Evolutionary conservation across 345 rosid genomes (phyloP), one percentile per base, ranked within the genome.

Genomic region (Conringia planisiliqua): DNA sequence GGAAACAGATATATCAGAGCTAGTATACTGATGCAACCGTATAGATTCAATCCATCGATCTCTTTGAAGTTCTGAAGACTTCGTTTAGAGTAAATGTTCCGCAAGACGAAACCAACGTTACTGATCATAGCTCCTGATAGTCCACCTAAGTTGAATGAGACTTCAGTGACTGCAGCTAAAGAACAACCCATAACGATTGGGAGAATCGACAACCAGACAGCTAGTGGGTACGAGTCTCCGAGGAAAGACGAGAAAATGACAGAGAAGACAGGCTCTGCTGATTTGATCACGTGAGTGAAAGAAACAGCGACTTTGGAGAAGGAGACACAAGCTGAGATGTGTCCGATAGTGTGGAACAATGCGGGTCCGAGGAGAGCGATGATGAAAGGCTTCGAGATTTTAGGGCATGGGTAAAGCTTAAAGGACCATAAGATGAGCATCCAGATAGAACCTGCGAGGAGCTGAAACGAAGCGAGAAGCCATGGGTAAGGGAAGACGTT

Each of bases 261-360:
- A 7, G 98, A 86, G 87, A 94, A 91, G n/a, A 88, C 98, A 10
- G 97, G 97, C 79, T 94, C 98, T 0, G 97, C 88, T 30, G 98
- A 94, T 82, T 94, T 94, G 79, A 94, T 94, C 3, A 94, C 97
- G 71, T 91, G 98, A 29, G 98, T 94, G 87, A 94, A 94, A 17
- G 98, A 94, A 62, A 94, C 95, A 44, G 98, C 98, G 7, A 94
- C 98, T 72, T 94, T 94, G 24, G 98, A 94, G 86, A 94, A 94
- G 3, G 98, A 94, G 48, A 89, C 97, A 73, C 98, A 94, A 33
- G 97, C 98, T 44, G 96, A 94, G 67, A 94, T 94, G 78, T 94
- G 98, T 13, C 98, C 98, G 5, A 94, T 66, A 5, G 97, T 94
- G 88, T 94, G 98, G 71, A 94, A 94, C 75, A 94, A 78, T 16